Conservation (phyloP, 2,329 filamentous ascomycete genomes). For the Massarina eburnea region DNA sequence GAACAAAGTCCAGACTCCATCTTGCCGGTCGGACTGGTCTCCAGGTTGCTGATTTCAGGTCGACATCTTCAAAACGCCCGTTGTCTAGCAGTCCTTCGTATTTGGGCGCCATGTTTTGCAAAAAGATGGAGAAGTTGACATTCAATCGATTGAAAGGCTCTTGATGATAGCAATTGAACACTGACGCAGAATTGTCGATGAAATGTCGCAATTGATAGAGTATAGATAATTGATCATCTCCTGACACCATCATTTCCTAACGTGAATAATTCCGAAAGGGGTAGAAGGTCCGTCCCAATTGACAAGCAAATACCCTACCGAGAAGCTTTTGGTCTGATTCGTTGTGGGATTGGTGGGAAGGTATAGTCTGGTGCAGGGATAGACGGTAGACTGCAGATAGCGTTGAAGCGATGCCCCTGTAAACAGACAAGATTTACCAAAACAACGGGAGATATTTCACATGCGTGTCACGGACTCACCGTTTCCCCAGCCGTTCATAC, state of each 20-base stretch:
- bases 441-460: constrained; percentile 7
- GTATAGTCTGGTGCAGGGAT: constrained; percentile 1
- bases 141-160: too few species aligned
- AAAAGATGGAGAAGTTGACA: neutral
- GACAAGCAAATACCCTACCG: neutral
- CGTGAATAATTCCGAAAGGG: neutral
- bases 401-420: neutral
- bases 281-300: neutral
- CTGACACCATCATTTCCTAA: neutral
- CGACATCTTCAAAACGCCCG: constrained; percentile 26
- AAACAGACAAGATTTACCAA: neutral
- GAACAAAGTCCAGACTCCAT: constrained; percentile 35
- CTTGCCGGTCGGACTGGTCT: constrained; percentile 26
- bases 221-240: neutral
- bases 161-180: too few species aligned
- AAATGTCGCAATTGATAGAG: neutral
- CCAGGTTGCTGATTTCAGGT: constrained; percentile 26
- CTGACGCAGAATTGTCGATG: too few species aligned
- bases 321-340: neutral
- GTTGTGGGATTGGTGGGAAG: neutral
- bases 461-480: constrained; percentile 9
- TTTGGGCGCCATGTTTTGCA: constrained; percentile 30
- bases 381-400: constrained; percentile 7
- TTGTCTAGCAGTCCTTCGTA: constrained; percentile 31
- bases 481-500: neutral